Evolutionary conservation across 352 stramenopile species (phyloP), one percentile per base, ranked within the genome.

Genomic region (Globisporangium echinulatum): DNA sequence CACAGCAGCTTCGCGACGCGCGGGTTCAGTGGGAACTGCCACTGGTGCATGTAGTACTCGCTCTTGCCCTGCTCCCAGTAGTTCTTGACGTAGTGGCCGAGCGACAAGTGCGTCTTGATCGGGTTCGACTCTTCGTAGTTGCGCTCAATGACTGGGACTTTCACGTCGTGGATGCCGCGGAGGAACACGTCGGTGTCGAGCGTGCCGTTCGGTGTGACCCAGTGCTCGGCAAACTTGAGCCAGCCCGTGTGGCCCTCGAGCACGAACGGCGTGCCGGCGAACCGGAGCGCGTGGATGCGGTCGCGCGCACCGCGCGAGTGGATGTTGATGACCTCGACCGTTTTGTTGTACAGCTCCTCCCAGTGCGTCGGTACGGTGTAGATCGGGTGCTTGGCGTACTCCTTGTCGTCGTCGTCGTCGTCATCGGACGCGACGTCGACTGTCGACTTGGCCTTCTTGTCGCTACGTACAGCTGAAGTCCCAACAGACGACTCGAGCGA

Each of bases 1-100:
- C 79, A 90, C 19, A 92, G 69, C 49, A 94, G 57, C 60, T 95
- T 94, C 2, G 70, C 70, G 8, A 71, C 82, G 56, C 86, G 87
- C 11, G 77, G 73, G 60, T 71, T 75, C 60, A 97, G 64, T 7
- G 93, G 91, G 69, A 98, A 98, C 66, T 98, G 93, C 93, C 93
- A 98, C 75, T 98, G 93, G 57, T 98, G 93, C 63, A 98, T 70
- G 61, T 98, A 98, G 50, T 97, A 87, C 49, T 89, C 82, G 17
- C 79, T 70, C 49, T 84, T 83, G 54, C 81, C 83, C 38, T 86
- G 80, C 48, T 88, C 76, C 83, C 81, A 93, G 64, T 87, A 88
- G 61, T 89, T 87, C 59, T 86, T 82, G 17, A 93, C 81, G 58
- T 90, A 93, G 57, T 91, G 74, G 56, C 73, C 77, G 42, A 93